Percentiles rank a stretch among this genome's conserved stretches.
phyloP scores from a whole-genome alignment of 2,329 filamentous ascomycete genomes.

The Diaporthe sp. region DNA sequence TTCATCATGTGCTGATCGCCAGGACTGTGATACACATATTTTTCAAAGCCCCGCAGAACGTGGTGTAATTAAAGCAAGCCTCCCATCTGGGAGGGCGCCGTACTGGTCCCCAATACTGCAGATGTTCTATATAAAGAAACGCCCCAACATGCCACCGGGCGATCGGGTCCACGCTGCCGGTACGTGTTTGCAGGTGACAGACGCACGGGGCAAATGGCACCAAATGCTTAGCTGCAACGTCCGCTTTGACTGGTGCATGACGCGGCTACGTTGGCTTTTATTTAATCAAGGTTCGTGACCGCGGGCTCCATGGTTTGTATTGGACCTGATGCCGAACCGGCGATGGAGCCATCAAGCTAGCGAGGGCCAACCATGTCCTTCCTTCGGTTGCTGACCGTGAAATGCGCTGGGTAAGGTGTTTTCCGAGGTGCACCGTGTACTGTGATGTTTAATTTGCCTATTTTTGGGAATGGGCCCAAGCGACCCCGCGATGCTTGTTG shows the following conservation, averaged over 20 bases:
- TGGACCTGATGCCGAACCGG: neutral
- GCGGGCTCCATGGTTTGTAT: neutral
- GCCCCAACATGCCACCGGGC: neutral
- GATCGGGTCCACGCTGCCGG: conserved; percentile 26
- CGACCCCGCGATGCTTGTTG: conserved; percentile 26
- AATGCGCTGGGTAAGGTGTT: conserved; percentile 7
- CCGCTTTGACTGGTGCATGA: conserved; percentile 16
- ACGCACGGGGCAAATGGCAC: conserved; percentile 10
- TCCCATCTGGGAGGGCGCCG: neutral
- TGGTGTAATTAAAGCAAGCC: neutral
- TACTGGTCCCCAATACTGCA: neutral
- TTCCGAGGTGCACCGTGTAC: conserved; percentile 8
- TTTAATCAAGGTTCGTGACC: neutral
- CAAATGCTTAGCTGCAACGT: conserved; percentile 27
- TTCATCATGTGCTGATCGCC: neutral
- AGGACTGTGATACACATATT: neutral
- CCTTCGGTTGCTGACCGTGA: neutral
- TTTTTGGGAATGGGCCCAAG: conserved; percentile 20
- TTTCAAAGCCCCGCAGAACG: neutral
- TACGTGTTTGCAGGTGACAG: conserved; percentile 17
- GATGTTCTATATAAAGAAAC: conserved; percentile 26
- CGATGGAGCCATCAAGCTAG: neutral
- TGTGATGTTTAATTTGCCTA: conserved; percentile 15
- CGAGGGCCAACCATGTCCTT: neutral
- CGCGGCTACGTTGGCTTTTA: neutral